These are phyloP conservation scores for Powellomyces hirtus DNA, from an alignment of 192 early-diverging fungal species.

Conservation along the genomic window DNA sequence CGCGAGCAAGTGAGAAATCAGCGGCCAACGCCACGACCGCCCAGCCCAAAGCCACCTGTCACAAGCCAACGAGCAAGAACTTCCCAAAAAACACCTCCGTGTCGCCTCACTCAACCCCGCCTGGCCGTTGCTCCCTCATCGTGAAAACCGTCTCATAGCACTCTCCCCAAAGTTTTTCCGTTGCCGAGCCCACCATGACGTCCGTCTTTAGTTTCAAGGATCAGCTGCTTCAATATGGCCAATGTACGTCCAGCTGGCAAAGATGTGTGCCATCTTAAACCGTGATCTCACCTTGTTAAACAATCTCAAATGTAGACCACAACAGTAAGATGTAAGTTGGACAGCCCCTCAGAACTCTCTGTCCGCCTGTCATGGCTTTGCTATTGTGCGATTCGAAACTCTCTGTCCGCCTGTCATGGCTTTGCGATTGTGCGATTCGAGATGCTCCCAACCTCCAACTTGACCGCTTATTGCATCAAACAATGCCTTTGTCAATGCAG, in stretches of 20 bases:
- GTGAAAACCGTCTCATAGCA: too few species aligned
- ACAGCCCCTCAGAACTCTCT: too few species aligned
- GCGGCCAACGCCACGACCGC: too few species aligned
- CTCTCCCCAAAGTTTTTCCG: too few species aligned
- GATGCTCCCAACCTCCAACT: background rate
- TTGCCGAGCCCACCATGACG: background rate
- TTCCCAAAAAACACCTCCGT: too few species aligned
- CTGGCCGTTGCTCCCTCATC: too few species aligned
- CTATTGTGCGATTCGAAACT: background rate
- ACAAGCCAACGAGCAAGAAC: too few species aligned
- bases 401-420: background rate
- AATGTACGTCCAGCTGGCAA: constrained; percentile 34
- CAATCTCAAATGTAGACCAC: constrained; percentile 37
- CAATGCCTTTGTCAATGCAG: constrained; percentile 30
- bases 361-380: background rate
- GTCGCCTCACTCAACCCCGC: too few species aligned
- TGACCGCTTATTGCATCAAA: background rate
- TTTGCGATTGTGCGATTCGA: too few species aligned
- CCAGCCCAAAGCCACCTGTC: too few species aligned
- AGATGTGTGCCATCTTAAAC: constrained; percentile 13
- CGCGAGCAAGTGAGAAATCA: too few species aligned
- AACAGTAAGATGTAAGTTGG: constrained; percentile 60
- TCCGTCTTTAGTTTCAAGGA: constrained; percentile 72
- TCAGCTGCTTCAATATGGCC: constrained; percentile 78
- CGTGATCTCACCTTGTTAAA: background rate